Conservation (phyloP, 1,284 basidiomycete species). For the Ceraceosorus guamensis region DNA sequence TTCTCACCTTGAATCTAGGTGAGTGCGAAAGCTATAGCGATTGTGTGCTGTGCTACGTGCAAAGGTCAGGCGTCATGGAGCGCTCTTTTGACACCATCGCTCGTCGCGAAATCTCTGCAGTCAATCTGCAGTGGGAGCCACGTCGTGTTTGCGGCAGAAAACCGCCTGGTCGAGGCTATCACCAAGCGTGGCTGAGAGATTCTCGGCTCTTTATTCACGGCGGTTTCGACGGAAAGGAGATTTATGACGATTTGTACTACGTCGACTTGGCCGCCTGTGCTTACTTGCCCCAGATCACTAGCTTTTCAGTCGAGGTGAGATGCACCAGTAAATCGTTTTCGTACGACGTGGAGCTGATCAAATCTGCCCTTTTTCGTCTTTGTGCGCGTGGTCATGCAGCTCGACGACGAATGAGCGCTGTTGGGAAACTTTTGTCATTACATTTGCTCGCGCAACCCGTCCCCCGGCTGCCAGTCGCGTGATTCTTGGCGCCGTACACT, state of each 20-base stretch:
- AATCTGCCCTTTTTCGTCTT: background rate
- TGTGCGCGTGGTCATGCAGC: background rate
- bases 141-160: slow-evolving; percentile 59
- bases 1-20: slow-evolving; percentile 71
- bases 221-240: slow-evolving; percentile 72
- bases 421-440: too few species aligned
- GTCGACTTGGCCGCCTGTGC: slow-evolving; percentile 79
- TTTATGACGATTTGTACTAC: slow-evolving; percentile 75
- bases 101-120: slow-evolving; percentile 41
- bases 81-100: too few species aligned
- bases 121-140: slow-evolving; percentile 62
- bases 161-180: slow-evolving; percentile 72
- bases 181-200: slow-evolving; percentile 71
- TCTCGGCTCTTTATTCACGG: slow-evolving; percentile 77
- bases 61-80: background rate
- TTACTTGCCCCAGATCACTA: slow-evolving; percentile 82
- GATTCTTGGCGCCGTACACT: too few species aligned
- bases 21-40: background rate
- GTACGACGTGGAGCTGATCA: background rate
- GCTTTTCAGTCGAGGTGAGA: slow-evolving; percentile 8
- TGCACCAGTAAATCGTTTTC: background rate
- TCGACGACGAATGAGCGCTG: background rate
- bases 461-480: too few species aligned
- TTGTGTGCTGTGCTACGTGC: background rate
- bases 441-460: too few species aligned